These are phyloP conservation scores for Arthrocladium fulminans DNA, from an alignment of 2,329 filamentous ascomycete species.

Conservation along the genomic window DNA sequence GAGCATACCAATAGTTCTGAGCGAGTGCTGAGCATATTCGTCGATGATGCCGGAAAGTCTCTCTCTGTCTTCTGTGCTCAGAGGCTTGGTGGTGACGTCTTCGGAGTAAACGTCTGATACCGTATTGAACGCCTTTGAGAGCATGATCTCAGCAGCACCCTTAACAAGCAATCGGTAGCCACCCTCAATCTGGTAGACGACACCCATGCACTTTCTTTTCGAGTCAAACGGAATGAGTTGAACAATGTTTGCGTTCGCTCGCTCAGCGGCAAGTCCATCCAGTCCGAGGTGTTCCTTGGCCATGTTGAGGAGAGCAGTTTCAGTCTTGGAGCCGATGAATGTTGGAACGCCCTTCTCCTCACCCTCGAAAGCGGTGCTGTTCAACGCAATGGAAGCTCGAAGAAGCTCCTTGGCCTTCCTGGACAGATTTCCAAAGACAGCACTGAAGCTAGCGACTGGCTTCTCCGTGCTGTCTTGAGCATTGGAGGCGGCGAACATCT, in stretches of 20 bases:
- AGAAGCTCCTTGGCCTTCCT: conserved; percentile 29
- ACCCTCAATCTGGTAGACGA: conserved; percentile 34
- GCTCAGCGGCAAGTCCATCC: conserved; percentile 53
- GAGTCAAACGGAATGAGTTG: conserved; percentile 71
- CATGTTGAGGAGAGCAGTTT: conserved; percentile 63
- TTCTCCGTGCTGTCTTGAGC: conserved; percentile 10
- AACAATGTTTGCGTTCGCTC: conserved; percentile 50
- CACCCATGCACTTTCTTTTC: conserved; percentile 57
- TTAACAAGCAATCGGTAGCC: conserved; percentile 41
- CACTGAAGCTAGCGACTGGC: conserved; percentile 10
- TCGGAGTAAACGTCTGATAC: conserved; percentile 25
- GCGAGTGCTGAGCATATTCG: conserved; percentile 45
- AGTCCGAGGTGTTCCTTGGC: conserved; percentile 59
- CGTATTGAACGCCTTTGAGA: conserved; percentile 28
- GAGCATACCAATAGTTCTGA: conserved; percentile 65
- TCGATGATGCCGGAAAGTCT: conserved; percentile 30
- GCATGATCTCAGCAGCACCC: conserved; percentile 41
- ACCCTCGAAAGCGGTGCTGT: conserved; percentile 67
- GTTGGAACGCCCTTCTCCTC: conserved; percentile 57
- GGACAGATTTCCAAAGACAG: conserved; percentile 24
- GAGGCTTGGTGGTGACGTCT: conserved; percentile 20
- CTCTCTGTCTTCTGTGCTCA: conserved; percentile 22
- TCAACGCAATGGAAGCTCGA: conserved; percentile 36
- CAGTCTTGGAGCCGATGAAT: conserved; percentile 70
- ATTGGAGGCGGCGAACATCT: conserved; percentile 38